Evolutionary conservation across 2,329 filamentous ascomycete genomes (phyloP).

Genomic region (Periconia digitata): DNA sequence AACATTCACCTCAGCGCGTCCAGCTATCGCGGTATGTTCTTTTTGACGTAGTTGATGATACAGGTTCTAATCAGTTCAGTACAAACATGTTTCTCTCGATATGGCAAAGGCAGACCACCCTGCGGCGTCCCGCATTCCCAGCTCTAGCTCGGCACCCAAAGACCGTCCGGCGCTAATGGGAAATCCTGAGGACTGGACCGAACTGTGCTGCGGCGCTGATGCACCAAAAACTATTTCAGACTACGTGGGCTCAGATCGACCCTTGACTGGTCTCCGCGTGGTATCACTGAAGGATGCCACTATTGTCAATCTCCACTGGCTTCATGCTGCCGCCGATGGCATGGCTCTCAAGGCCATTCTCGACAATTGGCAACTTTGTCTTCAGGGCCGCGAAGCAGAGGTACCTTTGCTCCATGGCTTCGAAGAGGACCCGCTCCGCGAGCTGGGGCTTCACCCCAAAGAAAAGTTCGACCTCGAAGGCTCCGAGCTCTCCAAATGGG

Average conservation of each 20-base stretch:
- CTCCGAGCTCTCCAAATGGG: slow-evolving; percentile 1
- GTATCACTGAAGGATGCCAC: slow-evolving; percentile 26
- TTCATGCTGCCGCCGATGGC: slow-evolving; percentile 25
- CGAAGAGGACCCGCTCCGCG: slow-evolving; percentile 21
- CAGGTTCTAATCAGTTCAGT: too few relatives aligned
- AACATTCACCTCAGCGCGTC: background rate
- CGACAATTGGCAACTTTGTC: slow-evolving; percentile 22
- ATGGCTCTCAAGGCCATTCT: slow-evolving; percentile 19
- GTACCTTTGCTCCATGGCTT: slow-evolving; percentile 19
- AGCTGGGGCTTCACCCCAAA: slow-evolving; percentile 2
- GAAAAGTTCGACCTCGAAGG: slow-evolving; percentile 3
- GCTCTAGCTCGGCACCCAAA: background rate
- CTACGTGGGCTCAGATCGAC: slow-evolving; percentile 14
- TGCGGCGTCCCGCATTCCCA: slow-evolving; percentile 1
- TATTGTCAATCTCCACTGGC: slow-evolving; percentile 23
- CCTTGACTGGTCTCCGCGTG: slow-evolving; percentile 20
- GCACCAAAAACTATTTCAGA: slow-evolving; percentile 2
- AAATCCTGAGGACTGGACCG: slow-evolving; percentile 1
- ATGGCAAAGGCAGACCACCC: background rate
- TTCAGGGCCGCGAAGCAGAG: slow-evolving; percentile 25
- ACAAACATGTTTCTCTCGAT: background rate
- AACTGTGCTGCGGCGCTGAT: background rate
- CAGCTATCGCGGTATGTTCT: slow-evolving; percentile 4
- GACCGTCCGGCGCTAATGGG: slow-evolving; percentile 1
- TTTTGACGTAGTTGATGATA: too few relatives aligned